Evolutionary conservation across 176 grass and related monocot genomes (phyloP).

Genomic region (Carex scoparia): DNA sequence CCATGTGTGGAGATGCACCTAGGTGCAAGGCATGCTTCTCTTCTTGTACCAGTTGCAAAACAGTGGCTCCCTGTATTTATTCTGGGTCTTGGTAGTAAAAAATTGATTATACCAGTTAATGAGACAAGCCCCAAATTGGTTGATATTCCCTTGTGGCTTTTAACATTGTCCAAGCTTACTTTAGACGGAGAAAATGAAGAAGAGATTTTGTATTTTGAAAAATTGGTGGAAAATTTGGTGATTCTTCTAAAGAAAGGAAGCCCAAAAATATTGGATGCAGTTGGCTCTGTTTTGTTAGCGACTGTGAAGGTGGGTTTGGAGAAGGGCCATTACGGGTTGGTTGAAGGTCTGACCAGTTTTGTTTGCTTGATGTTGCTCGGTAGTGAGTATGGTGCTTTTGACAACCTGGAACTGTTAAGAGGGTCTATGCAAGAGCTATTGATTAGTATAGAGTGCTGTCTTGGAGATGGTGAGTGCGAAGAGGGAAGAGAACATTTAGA

Average conservation of each 20-base stretch:
- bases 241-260: conserved; percentile 70
- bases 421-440: conserved; percentile 42
- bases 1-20: conserved; percentile 41
- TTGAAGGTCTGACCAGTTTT: conserved; percentile 56
- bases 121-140: conserved; percentile 22
- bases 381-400: conserved; percentile 2
- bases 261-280: conserved; percentile 53
- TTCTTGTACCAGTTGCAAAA: conserved; percentile 49
- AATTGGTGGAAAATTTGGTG: conserved; percentile 53
- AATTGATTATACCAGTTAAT: conserved; percentile 33
- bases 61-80: conserved; percentile 75
- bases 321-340: conserved; percentile 33
- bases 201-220: conserved; percentile 33
- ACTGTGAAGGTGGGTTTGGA: conserved; percentile 29
- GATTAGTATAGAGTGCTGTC: conserved; percentile 36
- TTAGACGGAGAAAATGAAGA: conserved; percentile 40
- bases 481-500: conserved; percentile 48
- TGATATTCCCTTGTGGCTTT: conserved; percentile 65
- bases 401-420: conserved; percentile 40
- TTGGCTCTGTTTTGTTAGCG: conserved; percentile 44
- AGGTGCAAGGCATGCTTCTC: conserved; percentile 43
- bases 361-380: conserved; percentile 57
- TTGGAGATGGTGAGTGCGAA: conserved; percentile 23
- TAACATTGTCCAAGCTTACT: conserved; percentile 41
- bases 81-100: conserved; percentile 57